These are phyloP conservation scores for Rhododendron kiyosumense DNA, from an alignment of 148 eudicot genomes.

Conservation along the genomic window DNA sequence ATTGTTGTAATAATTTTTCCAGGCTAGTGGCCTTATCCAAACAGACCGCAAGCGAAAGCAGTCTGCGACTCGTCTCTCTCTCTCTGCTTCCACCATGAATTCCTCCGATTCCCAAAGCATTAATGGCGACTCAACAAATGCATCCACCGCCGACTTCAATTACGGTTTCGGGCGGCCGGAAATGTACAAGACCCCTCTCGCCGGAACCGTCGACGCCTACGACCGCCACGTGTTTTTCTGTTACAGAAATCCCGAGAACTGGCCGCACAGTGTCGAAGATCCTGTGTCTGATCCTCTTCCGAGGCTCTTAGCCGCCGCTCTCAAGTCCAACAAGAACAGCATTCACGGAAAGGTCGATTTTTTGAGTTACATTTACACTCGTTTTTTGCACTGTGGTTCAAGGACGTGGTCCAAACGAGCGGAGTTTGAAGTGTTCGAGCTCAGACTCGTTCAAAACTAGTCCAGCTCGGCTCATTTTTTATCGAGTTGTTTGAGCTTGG, in stretches of 20 bases:
- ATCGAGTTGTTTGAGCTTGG: too few species aligned
- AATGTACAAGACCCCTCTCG: slow-evolving; percentile 5
- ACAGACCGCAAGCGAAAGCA: too few species aligned
- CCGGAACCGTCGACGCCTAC: slow-evolving; percentile 13
- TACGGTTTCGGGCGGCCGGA: slow-evolving; percentile 14
- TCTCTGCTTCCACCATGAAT: not conserved
- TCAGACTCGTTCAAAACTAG: too few species aligned
- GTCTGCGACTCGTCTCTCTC: too few species aligned
- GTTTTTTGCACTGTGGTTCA: too few species aligned
- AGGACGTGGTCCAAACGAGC: too few species aligned
- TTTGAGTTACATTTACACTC: not conserved
- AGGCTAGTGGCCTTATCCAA: too few species aligned
- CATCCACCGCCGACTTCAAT: not conserved
- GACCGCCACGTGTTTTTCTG: slow-evolving; percentile 16
- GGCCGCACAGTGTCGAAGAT: slow-evolving; percentile 9
- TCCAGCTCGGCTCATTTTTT: too few species aligned
- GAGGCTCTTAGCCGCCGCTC: slow-evolving; percentile 6
- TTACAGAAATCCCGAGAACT: not conserved
- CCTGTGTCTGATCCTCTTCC: slow-evolving; percentile 4
- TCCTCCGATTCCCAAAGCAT: not conserved
- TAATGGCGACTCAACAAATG: not conserved
- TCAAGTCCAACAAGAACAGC: slow-evolving; percentile 3
- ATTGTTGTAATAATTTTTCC: too few species aligned
- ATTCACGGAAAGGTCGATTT: slow-evolving; percentile 11
- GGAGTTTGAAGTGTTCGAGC: too few species aligned